phyloP scores from a whole-genome alignment of 208 protist genomes.

The Trypanosomatidae sp. region DNA sequence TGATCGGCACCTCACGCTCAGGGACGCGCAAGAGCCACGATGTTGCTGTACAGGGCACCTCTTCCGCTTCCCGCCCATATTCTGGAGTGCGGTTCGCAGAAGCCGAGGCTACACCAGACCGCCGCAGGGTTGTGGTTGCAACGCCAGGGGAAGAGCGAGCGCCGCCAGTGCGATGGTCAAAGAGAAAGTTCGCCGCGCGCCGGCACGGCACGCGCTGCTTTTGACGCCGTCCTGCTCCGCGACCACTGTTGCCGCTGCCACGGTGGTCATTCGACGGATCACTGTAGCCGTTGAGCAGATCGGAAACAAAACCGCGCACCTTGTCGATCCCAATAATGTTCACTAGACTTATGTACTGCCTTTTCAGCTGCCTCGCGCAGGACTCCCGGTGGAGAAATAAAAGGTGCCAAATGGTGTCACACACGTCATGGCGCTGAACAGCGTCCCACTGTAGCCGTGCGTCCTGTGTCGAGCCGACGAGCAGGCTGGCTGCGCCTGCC shows the following conservation, averaged over 20 bases:
- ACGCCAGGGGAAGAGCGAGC: not conserved
- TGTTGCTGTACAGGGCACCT: not conserved
- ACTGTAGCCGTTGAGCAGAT: constrained; percentile 47
- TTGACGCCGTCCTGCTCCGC: constrained; percentile 20
- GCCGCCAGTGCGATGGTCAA: not conserved
- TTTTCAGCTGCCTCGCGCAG: constrained; percentile 55
- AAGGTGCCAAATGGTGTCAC: constrained; percentile 73
- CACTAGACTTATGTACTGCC: constrained; percentile 74
- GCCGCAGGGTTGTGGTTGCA: not conserved
- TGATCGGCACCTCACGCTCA: constrained; percentile 2
- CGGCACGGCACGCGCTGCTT: constrained; percentile 48
- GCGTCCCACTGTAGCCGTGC: constrained; percentile 64
- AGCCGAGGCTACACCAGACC: not conserved
- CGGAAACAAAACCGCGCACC: constrained; percentile 76
- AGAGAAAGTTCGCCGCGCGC: constrained; percentile 2
- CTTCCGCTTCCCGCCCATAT: not conserved
- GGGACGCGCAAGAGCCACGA: constrained; percentile 15
- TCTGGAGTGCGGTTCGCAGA: not conserved
- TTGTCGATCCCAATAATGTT: constrained; percentile 67
- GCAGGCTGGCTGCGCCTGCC: constrained; percentile 55
- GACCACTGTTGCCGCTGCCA: not conserved
- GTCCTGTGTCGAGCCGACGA: constrained; percentile 73
- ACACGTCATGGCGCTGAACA: constrained; percentile 51
- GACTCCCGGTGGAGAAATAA: constrained; percentile 56
- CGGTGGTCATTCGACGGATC: constrained; percentile 1